These are phyloP conservation scores for Oryza glumipatula DNA, from an alignment of 176 grass and related monocot genomes.

Conservation along the genomic window DNA sequence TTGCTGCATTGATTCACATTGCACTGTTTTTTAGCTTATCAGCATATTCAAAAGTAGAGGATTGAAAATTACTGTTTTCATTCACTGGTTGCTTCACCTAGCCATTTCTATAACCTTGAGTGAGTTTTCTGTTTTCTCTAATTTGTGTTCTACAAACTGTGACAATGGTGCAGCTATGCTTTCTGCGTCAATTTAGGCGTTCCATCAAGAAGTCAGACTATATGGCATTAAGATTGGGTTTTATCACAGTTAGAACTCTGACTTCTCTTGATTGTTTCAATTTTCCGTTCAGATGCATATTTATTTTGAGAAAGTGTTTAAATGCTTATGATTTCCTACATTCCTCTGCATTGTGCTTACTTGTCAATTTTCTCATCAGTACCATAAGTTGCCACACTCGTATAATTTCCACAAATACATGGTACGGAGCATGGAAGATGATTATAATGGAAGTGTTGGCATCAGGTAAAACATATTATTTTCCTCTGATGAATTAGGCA, in stretches of 20 bases:
- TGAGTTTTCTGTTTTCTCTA: neutral
- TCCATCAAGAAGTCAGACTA: conserved; percentile 91
- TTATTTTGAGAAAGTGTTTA: conserved; percentile 11
- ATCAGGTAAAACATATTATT: conserved; percentile 68
- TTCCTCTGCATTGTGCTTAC: conserved; percentile 33
- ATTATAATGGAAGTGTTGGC: conserved; percentile 87
- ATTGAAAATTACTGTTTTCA: neutral
- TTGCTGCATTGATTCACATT: neutral
- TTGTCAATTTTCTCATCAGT: conserved; percentile 53
- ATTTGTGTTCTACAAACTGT: conserved; percentile 24
- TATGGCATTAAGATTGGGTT: conserved; percentile 84
- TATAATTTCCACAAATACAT: conserved; percentile 99
- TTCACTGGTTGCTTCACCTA: neutral
- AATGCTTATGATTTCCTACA: conserved; percentile 26
- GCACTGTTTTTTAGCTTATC: conserved; percentile 12
- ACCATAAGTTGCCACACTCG: conserved; percentile 81
- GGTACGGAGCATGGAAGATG: conserved; percentile 98
- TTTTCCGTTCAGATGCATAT: conserved; percentile 3
- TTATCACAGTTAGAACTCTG: conserved; percentile 78
- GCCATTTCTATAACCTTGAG: neutral
- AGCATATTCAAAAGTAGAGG: neutral
- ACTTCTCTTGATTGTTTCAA: conserved; percentile 1
- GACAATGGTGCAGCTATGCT: conserved; percentile 71
- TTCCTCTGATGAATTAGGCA: conserved; percentile 13
- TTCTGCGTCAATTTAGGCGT: conserved; percentile 90